Evolutionary conservation across 2,329 filamentous ascomycete species (phyloP).

Genomic region (Calonectria ilicicola): DNA sequence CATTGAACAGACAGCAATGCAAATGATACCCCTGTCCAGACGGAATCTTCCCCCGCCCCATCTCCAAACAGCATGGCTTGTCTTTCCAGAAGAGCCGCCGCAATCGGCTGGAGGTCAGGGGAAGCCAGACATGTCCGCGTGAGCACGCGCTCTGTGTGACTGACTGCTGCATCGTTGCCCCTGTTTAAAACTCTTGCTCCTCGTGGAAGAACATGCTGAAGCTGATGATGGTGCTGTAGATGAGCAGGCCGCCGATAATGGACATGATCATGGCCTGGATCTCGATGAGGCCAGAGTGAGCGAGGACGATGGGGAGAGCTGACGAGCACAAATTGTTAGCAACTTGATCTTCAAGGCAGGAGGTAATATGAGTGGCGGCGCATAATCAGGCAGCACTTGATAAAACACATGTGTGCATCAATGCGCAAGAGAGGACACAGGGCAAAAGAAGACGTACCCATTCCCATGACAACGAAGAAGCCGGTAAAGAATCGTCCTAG

Average conservation of each 20-base stretch:
- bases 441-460: conserved; percentile 73
- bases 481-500: conserved; percentile 95
- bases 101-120: not conserved
- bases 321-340: conserved; percentile 25
- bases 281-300: conserved; percentile 86
- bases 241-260: conserved; percentile 89
- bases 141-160: not conserved
- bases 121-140: not conserved
- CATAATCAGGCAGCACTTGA: not conserved
- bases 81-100: not conserved
- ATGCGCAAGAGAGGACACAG: not conserved
- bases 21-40: conserved; percentile 24
- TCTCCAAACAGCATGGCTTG: not conserved
- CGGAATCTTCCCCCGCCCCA: not conserved
- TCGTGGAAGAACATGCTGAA: conserved; percentile 99
- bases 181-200: conserved; percentile 87
- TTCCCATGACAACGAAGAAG: conserved; percentile 96
- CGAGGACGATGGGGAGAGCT: conserved; percentile 91
- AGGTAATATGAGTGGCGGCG: not conserved
- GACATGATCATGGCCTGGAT: conserved; percentile 94
- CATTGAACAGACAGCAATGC: conserved; percentile 23
- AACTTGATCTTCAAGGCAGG: not conserved
- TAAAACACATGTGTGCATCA: not conserved
- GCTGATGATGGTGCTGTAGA: conserved; percentile 98
- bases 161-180: not conserved